phyloP scores from a whole-genome alignment of 2,329 filamentous ascomycete genomes.

The Corinectria fuckeliana region DNA sequence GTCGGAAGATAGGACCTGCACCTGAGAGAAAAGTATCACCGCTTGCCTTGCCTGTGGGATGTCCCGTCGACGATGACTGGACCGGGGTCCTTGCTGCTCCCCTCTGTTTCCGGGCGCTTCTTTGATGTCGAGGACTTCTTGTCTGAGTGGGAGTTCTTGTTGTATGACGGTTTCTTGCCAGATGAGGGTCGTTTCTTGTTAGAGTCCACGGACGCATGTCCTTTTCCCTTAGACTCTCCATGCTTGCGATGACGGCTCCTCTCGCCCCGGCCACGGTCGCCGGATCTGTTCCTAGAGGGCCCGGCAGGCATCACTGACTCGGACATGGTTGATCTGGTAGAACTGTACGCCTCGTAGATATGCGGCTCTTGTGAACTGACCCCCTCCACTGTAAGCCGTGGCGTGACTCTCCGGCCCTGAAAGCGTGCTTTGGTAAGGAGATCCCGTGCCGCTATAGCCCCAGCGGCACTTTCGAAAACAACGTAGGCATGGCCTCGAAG shows the following conservation, averaged over 20 bases:
- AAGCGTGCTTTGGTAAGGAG: slow-evolving; percentile 38
- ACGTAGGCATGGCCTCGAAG: slow-evolving; percentile 39
- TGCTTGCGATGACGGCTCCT: slow-evolving; percentile 22
- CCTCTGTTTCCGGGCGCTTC: slow-evolving; percentile 1
- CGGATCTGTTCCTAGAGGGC: slow-evolving; percentile 15
- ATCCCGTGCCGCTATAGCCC: slow-evolving; percentile 33
- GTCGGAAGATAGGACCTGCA: no score
- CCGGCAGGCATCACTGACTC: slow-evolving; percentile 12
- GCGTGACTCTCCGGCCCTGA: slow-evolving; percentile 33
- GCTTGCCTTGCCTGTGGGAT: slow-evolving; percentile 17
- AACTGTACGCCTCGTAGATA: background rate
- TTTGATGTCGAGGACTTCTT: slow-evolving; percentile 3
- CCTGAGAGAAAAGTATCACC: background rate
- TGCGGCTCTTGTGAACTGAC: slow-evolving; percentile 14
- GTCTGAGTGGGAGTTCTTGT: slow-evolving; percentile 5
- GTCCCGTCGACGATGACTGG: slow-evolving; percentile 30
- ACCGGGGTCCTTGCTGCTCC: slow-evolving; percentile 12
- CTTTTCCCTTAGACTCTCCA: slow-evolving; percentile 22
- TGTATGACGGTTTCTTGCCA: slow-evolving; percentile 19
- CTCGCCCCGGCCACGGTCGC: slow-evolving; percentile 7
- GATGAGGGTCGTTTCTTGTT: slow-evolving; percentile 18
- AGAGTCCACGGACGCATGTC: background rate
- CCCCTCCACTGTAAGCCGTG: slow-evolving; percentile 31
- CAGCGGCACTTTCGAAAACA: slow-evolving; percentile 28
- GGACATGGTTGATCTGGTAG: background rate